phyloP scores from a whole-genome alignment of 306 rosid species.

The Malus orientalis region DNA sequence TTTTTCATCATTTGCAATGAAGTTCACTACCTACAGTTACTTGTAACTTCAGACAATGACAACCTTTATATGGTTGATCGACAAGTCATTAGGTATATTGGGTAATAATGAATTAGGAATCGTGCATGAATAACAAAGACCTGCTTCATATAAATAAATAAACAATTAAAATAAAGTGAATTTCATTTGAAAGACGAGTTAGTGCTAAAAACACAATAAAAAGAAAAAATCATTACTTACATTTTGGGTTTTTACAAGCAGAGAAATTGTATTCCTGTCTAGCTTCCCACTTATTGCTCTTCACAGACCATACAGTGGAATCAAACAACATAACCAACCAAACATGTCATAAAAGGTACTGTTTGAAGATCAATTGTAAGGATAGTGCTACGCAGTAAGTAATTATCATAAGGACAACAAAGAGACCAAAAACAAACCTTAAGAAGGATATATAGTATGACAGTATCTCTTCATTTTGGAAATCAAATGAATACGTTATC shows the following conservation, averaged over 20 bases:
- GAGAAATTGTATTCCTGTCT: slow-evolving; percentile 73
- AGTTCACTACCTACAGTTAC: not conserved
- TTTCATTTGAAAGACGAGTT: not conserved
- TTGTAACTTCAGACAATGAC: not conserved
- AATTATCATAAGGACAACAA: slow-evolving; percentile 9
- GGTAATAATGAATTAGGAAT: not conserved
- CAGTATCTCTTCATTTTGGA: slow-evolving; percentile 76
- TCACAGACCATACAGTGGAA: slow-evolving; percentile 23
- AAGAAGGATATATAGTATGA: slow-evolving; percentile 88
- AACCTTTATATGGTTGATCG: not conserved
- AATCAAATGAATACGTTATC: slow-evolving; percentile 80
- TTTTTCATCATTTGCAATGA: not conserved
- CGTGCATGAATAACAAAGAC: not conserved
- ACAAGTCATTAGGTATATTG: not conserved
- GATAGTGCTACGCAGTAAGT: slow-evolving; percentile 11
- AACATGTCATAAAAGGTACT: slow-evolving; percentile 7
- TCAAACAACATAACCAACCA: slow-evolving; percentile 23
- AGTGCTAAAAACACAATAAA: not conserved
- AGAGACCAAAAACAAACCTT: slow-evolving; percentile 52
- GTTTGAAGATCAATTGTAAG: not conserved
- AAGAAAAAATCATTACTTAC: slow-evolving; percentile 43
- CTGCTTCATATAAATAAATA: not conserved
- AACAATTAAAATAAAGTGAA: not conserved
- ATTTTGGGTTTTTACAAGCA: slow-evolving; percentile 68
- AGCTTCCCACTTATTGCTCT: slow-evolving; percentile 97